Conservation (phyloP, 2,329 filamentous ascomycete species). For the Lithohypha guttulata region DNA sequence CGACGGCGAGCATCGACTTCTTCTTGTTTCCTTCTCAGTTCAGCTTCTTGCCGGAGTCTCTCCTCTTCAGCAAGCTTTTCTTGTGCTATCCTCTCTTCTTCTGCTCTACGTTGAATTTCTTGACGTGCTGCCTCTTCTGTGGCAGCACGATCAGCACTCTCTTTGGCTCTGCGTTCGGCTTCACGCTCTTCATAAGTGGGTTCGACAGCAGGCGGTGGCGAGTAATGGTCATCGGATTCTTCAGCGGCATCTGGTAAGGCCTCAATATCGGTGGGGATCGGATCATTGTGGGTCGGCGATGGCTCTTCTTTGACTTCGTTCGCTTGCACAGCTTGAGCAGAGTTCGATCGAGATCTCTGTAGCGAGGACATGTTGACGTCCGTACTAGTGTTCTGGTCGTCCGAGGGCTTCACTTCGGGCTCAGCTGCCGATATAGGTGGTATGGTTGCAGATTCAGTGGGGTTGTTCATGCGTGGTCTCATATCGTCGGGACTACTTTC, state of each 20-base stretch:
- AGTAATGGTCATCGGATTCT: slow-evolving; percentile 7
- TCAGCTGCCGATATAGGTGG: no score
- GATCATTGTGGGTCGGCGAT: no score
- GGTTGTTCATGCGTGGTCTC: slow-evolving; percentile 19
- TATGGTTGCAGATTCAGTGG: no score
- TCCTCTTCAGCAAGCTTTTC: slow-evolving; percentile 35
- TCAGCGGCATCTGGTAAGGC: slow-evolving; percentile 5
- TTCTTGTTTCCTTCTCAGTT: slow-evolving; percentile 28
- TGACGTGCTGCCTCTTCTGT: slow-evolving; percentile 10
- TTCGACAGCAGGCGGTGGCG: slow-evolving; percentile 5
- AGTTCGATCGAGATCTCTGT: no score
- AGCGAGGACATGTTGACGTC: no score
- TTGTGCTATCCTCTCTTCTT: slow-evolving; percentile 28
- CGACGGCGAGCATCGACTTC: slow-evolving; percentile 31
- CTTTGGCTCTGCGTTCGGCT: slow-evolving; percentile 16
- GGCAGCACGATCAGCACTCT: slow-evolving; percentile 9
- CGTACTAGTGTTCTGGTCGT: no score
- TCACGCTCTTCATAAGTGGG: background rate
- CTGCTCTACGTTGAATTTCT: slow-evolving; percentile 18
- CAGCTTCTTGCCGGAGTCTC: slow-evolving; percentile 12
- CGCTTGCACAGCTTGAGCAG: no score
- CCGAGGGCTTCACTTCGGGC: no score
- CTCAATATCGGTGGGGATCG: background rate
- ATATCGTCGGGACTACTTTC: slow-evolving; percentile 30
- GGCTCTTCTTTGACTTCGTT: background rate